phyloP scores from a whole-genome alignment of 2,329 filamentous ascomycete species.

The Fusarium armeniacum region DNA sequence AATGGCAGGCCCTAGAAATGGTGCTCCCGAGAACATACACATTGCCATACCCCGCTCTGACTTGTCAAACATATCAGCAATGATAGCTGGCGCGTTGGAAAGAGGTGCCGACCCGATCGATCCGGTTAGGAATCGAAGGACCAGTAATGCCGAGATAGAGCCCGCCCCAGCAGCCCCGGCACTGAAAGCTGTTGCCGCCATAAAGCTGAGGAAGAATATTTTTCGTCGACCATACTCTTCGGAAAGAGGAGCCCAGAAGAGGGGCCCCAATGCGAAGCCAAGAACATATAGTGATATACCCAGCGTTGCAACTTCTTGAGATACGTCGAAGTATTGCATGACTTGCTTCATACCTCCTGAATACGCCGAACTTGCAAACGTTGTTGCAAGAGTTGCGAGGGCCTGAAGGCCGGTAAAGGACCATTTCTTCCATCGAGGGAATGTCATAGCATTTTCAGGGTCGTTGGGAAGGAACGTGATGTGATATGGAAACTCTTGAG shows the following conservation, averaged over 20 bases:
- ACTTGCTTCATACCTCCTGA: constrained; percentile 69
- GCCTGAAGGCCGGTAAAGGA: constrained; percentile 66
- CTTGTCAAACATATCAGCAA: constrained; percentile 55
- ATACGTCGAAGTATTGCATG: constrained; percentile 66
- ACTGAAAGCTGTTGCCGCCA: constrained; percentile 71
- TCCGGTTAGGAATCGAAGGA: background rate
- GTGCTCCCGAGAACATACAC: constrained; percentile 68
- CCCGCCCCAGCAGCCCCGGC: constrained; percentile 69
- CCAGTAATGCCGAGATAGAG: constrained; percentile 66
- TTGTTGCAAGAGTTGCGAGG: constrained; percentile 74
- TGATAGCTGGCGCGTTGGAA: constrained; percentile 11
- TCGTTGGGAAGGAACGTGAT: constrained; percentile 78
- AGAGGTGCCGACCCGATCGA: constrained; percentile 15
- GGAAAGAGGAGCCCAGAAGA: constrained; percentile 75
- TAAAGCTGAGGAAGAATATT: constrained; percentile 70
- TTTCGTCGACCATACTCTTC: constrained; percentile 73
- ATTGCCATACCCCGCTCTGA: constrained; percentile 66
- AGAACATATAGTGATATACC: constrained; percentile 75
- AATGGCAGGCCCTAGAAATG: constrained; percentile 36
- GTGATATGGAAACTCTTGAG: constrained; percentile 74
- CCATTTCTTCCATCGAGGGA: constrained; percentile 72
- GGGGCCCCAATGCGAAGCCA: constrained; percentile 71
- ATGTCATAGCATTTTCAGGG: constrained; percentile 74
- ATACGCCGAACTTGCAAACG: constrained; percentile 77
- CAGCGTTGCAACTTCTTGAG: constrained; percentile 67